Evolutionary conservation across 768 basidiomycete genomes (phyloP).

Genomic region (Lactarius trivialis): DNA sequence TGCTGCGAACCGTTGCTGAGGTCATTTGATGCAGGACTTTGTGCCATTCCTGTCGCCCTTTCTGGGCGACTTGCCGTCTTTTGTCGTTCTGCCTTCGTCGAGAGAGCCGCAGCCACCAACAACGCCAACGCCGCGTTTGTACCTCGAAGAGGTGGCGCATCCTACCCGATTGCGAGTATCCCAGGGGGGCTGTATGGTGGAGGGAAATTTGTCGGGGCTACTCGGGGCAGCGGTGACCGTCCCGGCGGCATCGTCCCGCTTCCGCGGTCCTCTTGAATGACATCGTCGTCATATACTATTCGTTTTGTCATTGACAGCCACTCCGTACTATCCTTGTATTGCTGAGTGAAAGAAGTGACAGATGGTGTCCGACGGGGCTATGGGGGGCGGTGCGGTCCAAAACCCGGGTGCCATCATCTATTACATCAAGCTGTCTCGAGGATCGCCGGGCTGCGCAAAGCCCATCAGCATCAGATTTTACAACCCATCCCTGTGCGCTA

Average conservation of each 20-base stretch:
- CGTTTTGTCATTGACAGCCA: too few relatives aligned
- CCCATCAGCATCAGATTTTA: too few relatives aligned
- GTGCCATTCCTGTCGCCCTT: not conserved
- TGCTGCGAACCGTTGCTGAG: not conserved
- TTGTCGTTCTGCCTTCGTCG: not conserved
- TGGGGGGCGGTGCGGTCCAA: not conserved
- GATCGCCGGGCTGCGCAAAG: too few relatives aligned
- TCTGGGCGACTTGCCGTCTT: not conserved
- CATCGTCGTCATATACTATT: not conserved
- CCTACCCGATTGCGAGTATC: not conserved
- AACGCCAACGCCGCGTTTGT: not conserved
- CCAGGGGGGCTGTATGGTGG: not conserved
- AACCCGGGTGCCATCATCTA: not conserved
- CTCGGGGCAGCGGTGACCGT: not conserved
- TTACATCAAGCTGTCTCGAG: too few relatives aligned
- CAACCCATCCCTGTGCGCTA: not conserved
- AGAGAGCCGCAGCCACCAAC: not conserved
- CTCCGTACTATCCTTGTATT: not conserved
- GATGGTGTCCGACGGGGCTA: not conserved
- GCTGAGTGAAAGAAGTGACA: not conserved
- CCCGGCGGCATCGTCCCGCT: not conserved
- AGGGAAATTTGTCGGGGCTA: not conserved
- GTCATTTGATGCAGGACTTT: not conserved
- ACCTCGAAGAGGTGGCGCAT: not conserved
- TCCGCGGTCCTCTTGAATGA: not conserved